Percentiles rank a stretch among this genome's conserved stretches.
These are phyloP conservation scores for Chalciporus piperatus DNA, from an alignment of 768 basidiomycete genomes.

Conservation along the genomic window DNA sequence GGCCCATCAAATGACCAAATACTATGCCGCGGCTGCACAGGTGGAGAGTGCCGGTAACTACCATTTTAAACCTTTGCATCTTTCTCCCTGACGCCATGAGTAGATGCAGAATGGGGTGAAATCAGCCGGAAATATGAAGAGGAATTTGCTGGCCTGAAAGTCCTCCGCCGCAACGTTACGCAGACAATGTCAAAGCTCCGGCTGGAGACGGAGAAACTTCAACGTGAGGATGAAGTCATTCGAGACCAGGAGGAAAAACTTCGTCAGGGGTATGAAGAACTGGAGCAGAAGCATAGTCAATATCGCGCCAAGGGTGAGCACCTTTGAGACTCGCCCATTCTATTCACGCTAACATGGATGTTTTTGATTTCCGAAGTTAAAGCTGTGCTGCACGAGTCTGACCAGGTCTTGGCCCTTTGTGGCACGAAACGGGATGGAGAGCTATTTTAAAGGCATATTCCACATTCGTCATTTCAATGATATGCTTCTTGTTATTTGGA, in stretches of 20 bases:
- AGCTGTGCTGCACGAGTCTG: conserved; percentile 42
- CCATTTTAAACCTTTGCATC: background rate
- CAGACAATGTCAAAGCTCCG: conserved; percentile 38
- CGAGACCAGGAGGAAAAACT: conserved; percentile 41
- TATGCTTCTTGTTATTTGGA: background rate
- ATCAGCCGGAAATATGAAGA: conserved; percentile 56
- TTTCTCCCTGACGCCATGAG: background rate
- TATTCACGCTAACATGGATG: conserved; percentile 4
- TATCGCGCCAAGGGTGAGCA: conserved; percentile 42
- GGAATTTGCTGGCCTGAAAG: conserved; percentile 59
- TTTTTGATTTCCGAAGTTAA: conserved; percentile 30
- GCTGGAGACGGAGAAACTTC: conserved; percentile 39
- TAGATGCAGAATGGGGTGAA: conserved; percentile 61
- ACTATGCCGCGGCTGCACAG: conserved; percentile 38
- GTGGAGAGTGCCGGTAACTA: conserved; percentile 39
- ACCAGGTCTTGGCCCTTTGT: conserved; percentile 43
- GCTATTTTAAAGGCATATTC: background rate
- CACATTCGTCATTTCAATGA: background rate
- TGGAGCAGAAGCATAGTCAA: conserved; percentile 40
- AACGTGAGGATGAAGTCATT: conserved; percentile 39
- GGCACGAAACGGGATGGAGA: conserved; percentile 41
- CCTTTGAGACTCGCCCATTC: background rate
- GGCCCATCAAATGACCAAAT: conserved; percentile 53
- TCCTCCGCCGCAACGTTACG: conserved; percentile 52
- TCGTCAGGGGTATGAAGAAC: conserved; percentile 35